phyloP scores from a whole-genome alignment of 2,329 filamentous ascomycete species.

The Neofusicoccum laricinum region DNA sequence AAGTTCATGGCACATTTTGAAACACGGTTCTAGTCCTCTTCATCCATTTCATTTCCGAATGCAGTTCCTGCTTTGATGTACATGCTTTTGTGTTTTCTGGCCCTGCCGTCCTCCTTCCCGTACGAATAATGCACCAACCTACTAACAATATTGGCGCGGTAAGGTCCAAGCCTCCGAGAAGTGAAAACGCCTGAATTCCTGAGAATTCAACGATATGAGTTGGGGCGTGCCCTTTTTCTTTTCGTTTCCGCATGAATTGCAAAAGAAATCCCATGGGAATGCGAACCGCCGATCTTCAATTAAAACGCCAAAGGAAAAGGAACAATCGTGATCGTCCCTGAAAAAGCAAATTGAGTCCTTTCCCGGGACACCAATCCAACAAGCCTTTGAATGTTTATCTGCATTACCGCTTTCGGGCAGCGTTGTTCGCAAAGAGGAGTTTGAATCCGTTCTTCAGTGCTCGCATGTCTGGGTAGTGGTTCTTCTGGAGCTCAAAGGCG shows the following conservation, averaged over 20 bases:
- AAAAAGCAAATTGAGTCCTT: not conserved
- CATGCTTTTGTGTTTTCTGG: not conserved
- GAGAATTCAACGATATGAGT: not conserved
- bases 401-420: slow-evolving; percentile 2
- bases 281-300: not conserved
- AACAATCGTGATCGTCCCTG: not conserved
- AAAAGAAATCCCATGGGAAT: not conserved
- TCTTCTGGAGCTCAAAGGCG: slow-evolving; percentile 85
- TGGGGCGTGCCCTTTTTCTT: not conserved
- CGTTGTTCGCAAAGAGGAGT: slow-evolving; percentile 62
- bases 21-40: not conserved
- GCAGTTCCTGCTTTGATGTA: not conserved
- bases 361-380: not conserved
- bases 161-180: not conserved
- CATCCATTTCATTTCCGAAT: slow-evolving; percentile 1
- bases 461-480: slow-evolving; percentile 90
- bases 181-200: not conserved
- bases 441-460: slow-evolving; percentile 98
- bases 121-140: not conserved
- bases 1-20: not conserved
- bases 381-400: not conserved
- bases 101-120: not conserved
- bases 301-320: slow-evolving; percentile 3
- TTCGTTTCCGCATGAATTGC: not conserved
- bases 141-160: not conserved